Evolutionary conservation across 176 grass and related monocot species (phyloP).

Genomic region (Eleusine indica): DNA sequence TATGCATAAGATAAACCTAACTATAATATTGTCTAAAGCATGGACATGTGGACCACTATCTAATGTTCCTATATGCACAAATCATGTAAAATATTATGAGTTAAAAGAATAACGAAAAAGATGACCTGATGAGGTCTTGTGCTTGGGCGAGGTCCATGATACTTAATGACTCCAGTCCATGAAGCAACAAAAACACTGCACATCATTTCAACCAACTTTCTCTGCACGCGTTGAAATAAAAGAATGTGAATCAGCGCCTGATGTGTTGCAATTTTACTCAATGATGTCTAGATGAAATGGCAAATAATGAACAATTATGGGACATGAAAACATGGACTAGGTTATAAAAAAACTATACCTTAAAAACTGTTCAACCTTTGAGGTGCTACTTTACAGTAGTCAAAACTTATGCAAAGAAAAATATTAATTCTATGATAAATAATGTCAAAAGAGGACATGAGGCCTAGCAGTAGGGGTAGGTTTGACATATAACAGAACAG

Average conservation of each 20-base stretch:
- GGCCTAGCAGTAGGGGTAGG: neutral
- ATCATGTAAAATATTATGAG: conserved; percentile 10
- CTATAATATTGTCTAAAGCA: neutral
- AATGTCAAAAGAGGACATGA: neutral
- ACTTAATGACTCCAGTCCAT: conserved; percentile 96
- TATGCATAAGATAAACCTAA: neutral
- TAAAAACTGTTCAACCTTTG: neutral
- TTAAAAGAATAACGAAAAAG: conserved; percentile 18
- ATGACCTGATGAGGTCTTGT: conserved; percentile 85
- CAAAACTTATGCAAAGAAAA: conserved; percentile 12
- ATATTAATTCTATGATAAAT: neutral
- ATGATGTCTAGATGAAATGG: conserved; percentile 11
- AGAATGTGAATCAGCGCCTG: conserved; percentile 13
- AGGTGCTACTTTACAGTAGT: conserved; percentile 2
- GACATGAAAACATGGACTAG: neutral
- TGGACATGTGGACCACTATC: neutral
- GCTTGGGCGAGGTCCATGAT: conserved; percentile 95
- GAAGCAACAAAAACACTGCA: conserved; percentile 96
- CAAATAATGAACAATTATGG: neutral
- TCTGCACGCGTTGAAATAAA: conserved; percentile 54
- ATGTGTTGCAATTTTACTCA: conserved; percentile 21
- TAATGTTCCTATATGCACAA: conserved; percentile 4
- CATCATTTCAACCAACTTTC: conserved; percentile 98
- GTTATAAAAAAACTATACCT: neutral
- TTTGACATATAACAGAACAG: neutral